Evolutionary conservation across 257 asterid species (phyloP).

Genomic region (Ilex asprella): DNA sequence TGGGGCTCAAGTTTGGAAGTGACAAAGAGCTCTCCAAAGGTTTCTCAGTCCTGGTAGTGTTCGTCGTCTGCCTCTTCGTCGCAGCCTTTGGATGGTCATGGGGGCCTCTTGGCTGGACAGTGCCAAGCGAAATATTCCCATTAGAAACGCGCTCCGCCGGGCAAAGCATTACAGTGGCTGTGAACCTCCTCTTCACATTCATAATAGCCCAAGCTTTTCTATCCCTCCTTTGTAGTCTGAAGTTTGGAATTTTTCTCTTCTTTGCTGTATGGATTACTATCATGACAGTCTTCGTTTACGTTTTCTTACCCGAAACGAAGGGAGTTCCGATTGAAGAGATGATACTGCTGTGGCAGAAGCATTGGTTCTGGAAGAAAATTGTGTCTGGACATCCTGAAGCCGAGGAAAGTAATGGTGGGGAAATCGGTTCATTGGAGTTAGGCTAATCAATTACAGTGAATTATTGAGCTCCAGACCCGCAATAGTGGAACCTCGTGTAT

Average conservation of each 20-base stretch:
- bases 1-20: slow-evolving; percentile 53
- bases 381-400: slow-evolving; percentile 5
- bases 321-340: slow-evolving; percentile 85
- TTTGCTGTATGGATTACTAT: slow-evolving; percentile 72
- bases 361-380: slow-evolving; percentile 81
- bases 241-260: slow-evolving; percentile 78
- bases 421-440: no score
- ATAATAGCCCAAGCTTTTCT: slow-evolving; percentile 68
- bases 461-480: no score
- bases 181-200: slow-evolving; percentile 71
- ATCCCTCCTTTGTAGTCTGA: slow-evolving; percentile 60
- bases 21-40: slow-evolving; percentile 53
- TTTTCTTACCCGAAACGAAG: slow-evolving; percentile 82
- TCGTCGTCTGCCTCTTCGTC: slow-evolving; percentile 61
- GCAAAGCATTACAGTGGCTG: slow-evolving; percentile 81
- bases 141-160: slow-evolving; percentile 83
- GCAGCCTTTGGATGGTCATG: slow-evolving; percentile 85
- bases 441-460: no score
- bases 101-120: slow-evolving; percentile 94
- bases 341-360: slow-evolving; percentile 61
- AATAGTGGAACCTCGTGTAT: no score
- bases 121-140: slow-evolving; percentile 91
- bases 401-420: no score
- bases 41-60: slow-evolving; percentile 53
- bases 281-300: slow-evolving; percentile 62